Evolutionary conservation across 1,284 basidiomycete species (phyloP).

Genomic region (Vanrija sp.): DNA sequence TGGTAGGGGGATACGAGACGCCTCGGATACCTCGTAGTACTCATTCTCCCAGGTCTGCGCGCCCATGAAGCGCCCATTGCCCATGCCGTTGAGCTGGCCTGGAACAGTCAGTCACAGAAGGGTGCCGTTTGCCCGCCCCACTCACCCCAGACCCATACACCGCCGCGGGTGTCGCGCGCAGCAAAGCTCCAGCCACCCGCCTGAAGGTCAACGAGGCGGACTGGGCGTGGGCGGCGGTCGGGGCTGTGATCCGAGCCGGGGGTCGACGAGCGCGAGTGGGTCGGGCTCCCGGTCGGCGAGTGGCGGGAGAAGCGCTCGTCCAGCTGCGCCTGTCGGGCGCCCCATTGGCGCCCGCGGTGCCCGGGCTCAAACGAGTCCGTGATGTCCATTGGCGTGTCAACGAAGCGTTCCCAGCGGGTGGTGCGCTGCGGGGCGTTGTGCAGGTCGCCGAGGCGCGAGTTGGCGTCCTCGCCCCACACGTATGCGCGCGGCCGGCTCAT

Average conservation of each 20-base stretch:
- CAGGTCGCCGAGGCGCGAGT: slow-evolving; percentile 20
- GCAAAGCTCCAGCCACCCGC: slow-evolving; percentile 67
- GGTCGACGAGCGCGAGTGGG: slow-evolving; percentile 4
- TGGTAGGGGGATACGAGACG: slow-evolving; percentile 38
- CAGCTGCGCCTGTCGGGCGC: neutral
- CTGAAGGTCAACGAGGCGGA: slow-evolving; percentile 64
- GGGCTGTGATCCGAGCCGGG: neutral
- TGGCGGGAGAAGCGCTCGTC: neutral
- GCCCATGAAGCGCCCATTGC: slow-evolving; percentile 54
- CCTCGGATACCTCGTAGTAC: slow-evolving; percentile 24
- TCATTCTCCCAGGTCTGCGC: slow-evolving; percentile 25
- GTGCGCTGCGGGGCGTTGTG: neutral
- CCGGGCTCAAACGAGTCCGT: slow-evolving; percentile 1
- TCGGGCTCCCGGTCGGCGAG: neutral
- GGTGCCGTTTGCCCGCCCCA: neutral
- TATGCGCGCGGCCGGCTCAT: slow-evolving; percentile 60
- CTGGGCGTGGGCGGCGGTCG: slow-evolving; percentile 23
- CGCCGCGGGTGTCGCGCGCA: slow-evolving; percentile 61
- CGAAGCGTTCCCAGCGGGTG: neutral
- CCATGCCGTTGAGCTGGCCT: slow-evolving; percentile 50
- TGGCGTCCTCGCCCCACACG: slow-evolving; percentile 69
- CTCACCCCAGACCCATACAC: slow-evolving; percentile 76
- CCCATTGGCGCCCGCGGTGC: neutral
- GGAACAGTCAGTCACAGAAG: neutral
- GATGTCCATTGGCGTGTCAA: slow-evolving; percentile 1